These are phyloP conservation scores for Clavariopsis aquatica DNA, from an alignment of 495 filamentous ascomycete species.

Conservation along the genomic window DNA sequence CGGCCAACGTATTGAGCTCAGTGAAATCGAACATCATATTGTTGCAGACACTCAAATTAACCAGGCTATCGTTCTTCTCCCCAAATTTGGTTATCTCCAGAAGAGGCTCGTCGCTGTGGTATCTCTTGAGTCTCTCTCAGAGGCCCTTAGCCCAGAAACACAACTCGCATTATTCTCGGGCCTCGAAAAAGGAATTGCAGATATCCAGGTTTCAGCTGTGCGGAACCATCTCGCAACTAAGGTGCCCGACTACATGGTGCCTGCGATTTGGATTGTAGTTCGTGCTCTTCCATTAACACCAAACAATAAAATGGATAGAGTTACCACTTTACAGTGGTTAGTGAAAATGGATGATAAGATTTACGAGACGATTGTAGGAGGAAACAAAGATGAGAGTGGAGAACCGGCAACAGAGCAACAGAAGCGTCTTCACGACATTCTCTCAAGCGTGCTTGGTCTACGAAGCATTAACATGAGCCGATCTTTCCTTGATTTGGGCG, in stretches of 20 bases:
- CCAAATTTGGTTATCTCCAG: constrained; percentile 24
- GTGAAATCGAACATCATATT: constrained; percentile 34
- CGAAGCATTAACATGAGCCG: constrained; percentile 24
- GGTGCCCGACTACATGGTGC: constrained; percentile 31
- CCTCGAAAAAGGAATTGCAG: constrained; percentile 24
- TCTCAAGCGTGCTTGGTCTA: constrained; percentile 27
- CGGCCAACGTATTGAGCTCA: constrained; percentile 47
- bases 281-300: constrained; percentile 18
- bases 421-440: constrained; percentile 22
- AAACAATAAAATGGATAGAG: constrained; percentile 28
- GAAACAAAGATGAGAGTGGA: constrained; percentile 8
- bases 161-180: constrained; percentile 23
- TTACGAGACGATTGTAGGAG: constrained; percentile 13
- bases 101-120: constrained; percentile 29
- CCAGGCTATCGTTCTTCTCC: constrained; percentile 47
- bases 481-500: constrained; percentile 30
- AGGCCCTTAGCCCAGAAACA: constrained; percentile 15
- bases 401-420: constrained; percentile 17
- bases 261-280: constrained; percentile 18
- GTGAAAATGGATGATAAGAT: constrained; percentile 21
- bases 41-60: constrained; percentile 42
- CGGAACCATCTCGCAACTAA: constrained; percentile 20
- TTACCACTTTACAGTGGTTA: constrained; percentile 19
- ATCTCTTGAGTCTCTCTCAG: constrained; percentile 16
- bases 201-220: constrained; percentile 18